These are phyloP conservation scores for Mycena olivaceomarginata DNA, from an alignment of 768 basidiomycete species.

Conservation along the genomic window DNA sequence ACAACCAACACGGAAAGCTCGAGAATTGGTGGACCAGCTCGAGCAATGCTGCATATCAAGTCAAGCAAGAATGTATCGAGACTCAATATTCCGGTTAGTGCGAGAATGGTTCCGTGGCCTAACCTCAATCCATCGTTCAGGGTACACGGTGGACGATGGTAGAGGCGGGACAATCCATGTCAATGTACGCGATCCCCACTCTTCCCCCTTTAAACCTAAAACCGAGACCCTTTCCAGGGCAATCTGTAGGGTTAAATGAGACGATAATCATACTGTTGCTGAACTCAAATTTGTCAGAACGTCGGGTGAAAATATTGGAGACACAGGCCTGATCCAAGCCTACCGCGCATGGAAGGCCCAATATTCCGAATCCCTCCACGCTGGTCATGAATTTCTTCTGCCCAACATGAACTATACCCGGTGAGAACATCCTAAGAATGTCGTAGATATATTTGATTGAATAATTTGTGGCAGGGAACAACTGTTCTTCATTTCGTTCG, in stretches of 20 bases:
- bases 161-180: conserved; percentile 90
- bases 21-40: conserved; percentile 95
- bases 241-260: conserved; percentile 75
- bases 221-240: conserved; percentile 65
- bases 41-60: conserved; percentile 89
- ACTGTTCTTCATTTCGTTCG: conserved; percentile 95
- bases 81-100: conserved; percentile 87
- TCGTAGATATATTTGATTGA: conserved; percentile 13
- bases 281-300: conserved; percentile 69
- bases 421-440: conserved; percentile 52
- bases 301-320: conserved; percentile 94
- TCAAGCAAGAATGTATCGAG: conserved; percentile 91
- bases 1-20: conserved; percentile 92
- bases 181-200: conserved; percentile 70
- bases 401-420: conserved; percentile 89
- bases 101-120: neutral
- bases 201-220: neutral
- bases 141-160: conserved; percentile 90
- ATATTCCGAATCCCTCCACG: conserved; percentile 68
- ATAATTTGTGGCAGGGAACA: conserved; percentile 77
- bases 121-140: conserved; percentile 56
- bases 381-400: conserved; percentile 82
- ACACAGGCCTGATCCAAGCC: conserved; percentile 89
- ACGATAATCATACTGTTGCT: neutral
- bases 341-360: conserved; percentile 95